Base-by-base conservation (phyloP, 768 basidiomycete genomes). In the Calocera cornea region DNA sequence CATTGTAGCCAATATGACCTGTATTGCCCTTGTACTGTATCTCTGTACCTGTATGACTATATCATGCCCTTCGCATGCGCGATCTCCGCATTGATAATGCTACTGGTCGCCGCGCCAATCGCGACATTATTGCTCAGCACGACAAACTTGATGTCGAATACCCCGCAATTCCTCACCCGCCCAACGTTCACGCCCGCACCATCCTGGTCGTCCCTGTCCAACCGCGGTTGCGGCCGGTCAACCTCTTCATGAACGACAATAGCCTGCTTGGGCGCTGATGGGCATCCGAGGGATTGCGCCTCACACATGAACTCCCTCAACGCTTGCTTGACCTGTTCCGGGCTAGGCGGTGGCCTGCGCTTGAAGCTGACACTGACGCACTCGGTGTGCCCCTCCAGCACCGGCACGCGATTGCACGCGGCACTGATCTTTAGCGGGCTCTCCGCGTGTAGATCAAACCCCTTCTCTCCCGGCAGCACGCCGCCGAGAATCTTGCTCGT, bases 1-100 rank as follows among this genome's bases (percentile, higher is more conserved):
- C 8, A 17, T 24, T 47, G 19, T 47, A 7, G 19, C 24, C 24
- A 17, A 24, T 47, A 24, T 47, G 19, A 3, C 19, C 19, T 47
- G 36, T 38, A 38, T 38, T 47, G 19, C 19, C 24, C 7, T 47
- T 47, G 24, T 47, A 24, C 40, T 41, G 40, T 47, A 7, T 47
- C 19, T 38, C 44, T 47, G 8, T 24, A 47, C 8, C 36, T 19
- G 44, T 3, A 8, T 60, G 22, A 24, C 40, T 64, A 64, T 17
- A 77, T 72, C 29, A 73, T 74, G 17, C 88, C 89, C 78, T 87
- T 92, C 44, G 88, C 75, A 5, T 93, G 84, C n/a, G 94, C 94
- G n/a, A 89, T 78, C 79, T 97, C 94, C 1, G 95, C 95, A 74
- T 98, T 99, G 73, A 98, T 95, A 74, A 99, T 90, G 71, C 89